Conservation (phyloP, 2,329 filamentous ascomycete species). For the Beauveria brongniartii region DNA sequence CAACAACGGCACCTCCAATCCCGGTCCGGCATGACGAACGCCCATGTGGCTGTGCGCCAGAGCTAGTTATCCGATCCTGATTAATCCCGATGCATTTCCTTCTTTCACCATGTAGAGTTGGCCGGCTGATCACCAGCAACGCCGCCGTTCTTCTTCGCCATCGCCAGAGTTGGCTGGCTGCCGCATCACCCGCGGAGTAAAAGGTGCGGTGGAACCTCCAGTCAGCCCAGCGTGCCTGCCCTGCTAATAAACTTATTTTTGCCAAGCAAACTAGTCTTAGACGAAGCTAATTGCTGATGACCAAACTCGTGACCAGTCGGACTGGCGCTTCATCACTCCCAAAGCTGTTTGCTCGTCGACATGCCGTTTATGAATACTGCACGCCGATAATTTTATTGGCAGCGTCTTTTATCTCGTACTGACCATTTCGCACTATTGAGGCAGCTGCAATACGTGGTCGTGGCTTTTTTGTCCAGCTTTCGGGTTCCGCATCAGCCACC, state of each 20-base stretch:
- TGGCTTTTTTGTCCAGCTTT: not conserved
- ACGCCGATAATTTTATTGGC: not conserved
- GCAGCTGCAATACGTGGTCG: not conserved
- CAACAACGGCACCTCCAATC: not conserved
- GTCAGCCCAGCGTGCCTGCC: not conserved
- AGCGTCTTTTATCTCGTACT: not conserved
- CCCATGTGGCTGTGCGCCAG: conserved; percentile 4
- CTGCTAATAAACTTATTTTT: not conserved
- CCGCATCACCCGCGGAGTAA: not conserved
- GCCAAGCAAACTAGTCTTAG: not conserved
- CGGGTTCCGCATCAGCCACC: not conserved
- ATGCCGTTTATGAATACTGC: not conserved
- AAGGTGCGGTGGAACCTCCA: not conserved
- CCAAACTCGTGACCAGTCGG: not conserved
- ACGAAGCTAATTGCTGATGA: not conserved
- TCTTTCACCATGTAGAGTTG: too few relatives aligned
- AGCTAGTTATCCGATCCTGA: not conserved
- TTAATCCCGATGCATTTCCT: not conserved
- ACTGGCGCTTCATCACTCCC: not conserved
- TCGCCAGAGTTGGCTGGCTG: not conserved
- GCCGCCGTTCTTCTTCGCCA: not conserved
- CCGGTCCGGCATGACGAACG: not conserved
- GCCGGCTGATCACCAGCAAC: too few relatives aligned
- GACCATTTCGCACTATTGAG: too few relatives aligned
- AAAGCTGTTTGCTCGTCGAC: not conserved